Percentiles rank a stretch among this genome's conserved stretches.
These are phyloP conservation scores for Trichoderma parareesei DNA, from an alignment of 495 filamentous ascomycete genomes.

Conservation along the genomic window DNA sequence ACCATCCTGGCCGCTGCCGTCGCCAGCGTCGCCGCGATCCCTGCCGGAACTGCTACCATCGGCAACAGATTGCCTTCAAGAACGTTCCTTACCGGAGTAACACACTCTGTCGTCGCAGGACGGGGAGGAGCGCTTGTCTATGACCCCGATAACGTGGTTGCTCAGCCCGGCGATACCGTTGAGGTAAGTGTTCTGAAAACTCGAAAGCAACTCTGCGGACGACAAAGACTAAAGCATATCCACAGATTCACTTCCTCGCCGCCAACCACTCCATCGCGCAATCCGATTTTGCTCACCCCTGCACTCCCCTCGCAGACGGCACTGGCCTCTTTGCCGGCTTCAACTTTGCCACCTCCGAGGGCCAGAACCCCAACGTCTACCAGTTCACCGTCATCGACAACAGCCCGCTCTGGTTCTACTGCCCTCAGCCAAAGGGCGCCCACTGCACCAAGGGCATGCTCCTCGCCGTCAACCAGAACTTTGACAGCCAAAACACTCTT, in stretches of 20 bases:
- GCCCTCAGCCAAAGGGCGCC: constrained; percentile 24
- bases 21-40: background rate
- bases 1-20: background rate
- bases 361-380: constrained; percentile 15
- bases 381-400: constrained; percentile 26
- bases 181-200: constrained; percentile 26
- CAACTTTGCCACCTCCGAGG: constrained; percentile 12
- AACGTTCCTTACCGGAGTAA: constrained; percentile 19
- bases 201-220: too few relatives aligned
- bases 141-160: constrained; percentile 43
- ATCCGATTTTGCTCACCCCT: constrained; percentile 32
- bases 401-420: constrained; percentile 34
- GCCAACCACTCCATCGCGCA: constrained; percentile 51
- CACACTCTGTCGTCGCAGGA: constrained; percentile 46
- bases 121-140: constrained; percentile 34
- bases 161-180: constrained; percentile 42
- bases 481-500: constrained; percentile 11
- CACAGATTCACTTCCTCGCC: constrained; percentile 39
- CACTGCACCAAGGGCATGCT: constrained; percentile 34
- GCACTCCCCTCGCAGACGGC: constrained; percentile 14
- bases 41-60: background rate
- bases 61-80: background rate
- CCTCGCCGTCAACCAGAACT: constrained; percentile 28
- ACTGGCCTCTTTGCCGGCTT: constrained; percentile 16
- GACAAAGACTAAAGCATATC: too few relatives aligned